These are phyloP conservation scores for Pachyrhizus erosus DNA, from an alignment of 306 rosid genomes.

Conservation along the genomic window DNA sequence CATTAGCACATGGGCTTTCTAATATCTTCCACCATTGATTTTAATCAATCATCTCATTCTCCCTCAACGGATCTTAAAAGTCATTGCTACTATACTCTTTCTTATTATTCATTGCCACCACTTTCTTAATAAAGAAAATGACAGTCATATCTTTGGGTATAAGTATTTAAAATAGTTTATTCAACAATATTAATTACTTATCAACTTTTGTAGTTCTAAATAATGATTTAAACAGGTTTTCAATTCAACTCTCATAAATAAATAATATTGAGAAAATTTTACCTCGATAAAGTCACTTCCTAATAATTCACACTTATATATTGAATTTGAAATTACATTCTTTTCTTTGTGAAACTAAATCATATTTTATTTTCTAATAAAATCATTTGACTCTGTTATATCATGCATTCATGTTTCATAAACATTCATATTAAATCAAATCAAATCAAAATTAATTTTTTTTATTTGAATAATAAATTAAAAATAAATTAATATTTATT, in stretches of 20 bases:
- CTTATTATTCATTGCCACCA: background rate
- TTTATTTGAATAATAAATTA: too few relatives aligned
- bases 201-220: background rate
- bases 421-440: background rate
- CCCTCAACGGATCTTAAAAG: background rate
- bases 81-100: background rate
- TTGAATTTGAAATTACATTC: background rate
- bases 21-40: slow-evolving; percentile 22
- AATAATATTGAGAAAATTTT: background rate
- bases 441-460: background rate
- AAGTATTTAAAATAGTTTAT: background rate
- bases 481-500: too few relatives aligned
- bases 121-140: slow-evolving; percentile 4
- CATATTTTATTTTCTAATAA: background rate
- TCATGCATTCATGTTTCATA: background rate
- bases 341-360: background rate
- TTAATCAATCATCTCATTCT: background rate
- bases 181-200: background rate
- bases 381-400: background rate
- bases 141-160: background rate
- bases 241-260: too few relatives aligned
- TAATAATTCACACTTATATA: background rate
- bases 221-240: background rate
- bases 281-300: background rate
- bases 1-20: background rate